Evolutionary conservation across 192 early-diverging fungal genomes (phyloP).

Genomic region (Backusella mclennaniae): DNA sequence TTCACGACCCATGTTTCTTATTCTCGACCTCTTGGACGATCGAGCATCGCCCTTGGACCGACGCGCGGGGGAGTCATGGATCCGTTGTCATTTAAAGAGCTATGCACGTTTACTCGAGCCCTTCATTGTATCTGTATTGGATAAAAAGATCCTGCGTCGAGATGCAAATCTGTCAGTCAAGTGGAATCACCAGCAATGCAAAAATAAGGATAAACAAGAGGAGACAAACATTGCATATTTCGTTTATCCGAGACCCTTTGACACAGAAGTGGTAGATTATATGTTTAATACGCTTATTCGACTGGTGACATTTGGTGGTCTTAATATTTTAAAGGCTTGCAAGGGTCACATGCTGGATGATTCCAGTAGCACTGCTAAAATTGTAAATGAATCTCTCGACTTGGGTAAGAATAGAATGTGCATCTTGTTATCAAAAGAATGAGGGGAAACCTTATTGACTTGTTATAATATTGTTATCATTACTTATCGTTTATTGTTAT

Average conservation of each 20-base stretch:
- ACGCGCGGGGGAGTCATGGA: constrained; percentile 69
- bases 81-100: constrained; percentile 60
- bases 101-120: constrained; percentile 63
- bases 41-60: constrained; percentile 49
- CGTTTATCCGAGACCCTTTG: constrained; percentile 59
- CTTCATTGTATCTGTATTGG: constrained; percentile 46
- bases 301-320: constrained; percentile 54
- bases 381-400: constrained; percentile 10
- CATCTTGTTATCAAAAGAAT: neutral
- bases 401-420: constrained; percentile 11
- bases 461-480: neutral
- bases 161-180: constrained; percentile 32
- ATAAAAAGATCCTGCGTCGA: constrained; percentile 43
- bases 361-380: neutral
- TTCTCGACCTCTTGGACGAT: constrained; percentile 67
- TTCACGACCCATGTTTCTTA: constrained; percentile 73
- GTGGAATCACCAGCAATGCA: constrained; percentile 20
- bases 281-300: constrained; percentile 54
- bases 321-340: constrained; percentile 39
- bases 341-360: constrained; percentile 14
- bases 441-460: neutral
- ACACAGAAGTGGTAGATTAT: constrained; percentile 67
- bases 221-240: constrained; percentile 40
- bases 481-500: neutral
- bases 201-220: neutral